Evolutionary conservation across 164 flowering plant species (phyloP).

Genomic region (Umbellularia californica): DNA sequence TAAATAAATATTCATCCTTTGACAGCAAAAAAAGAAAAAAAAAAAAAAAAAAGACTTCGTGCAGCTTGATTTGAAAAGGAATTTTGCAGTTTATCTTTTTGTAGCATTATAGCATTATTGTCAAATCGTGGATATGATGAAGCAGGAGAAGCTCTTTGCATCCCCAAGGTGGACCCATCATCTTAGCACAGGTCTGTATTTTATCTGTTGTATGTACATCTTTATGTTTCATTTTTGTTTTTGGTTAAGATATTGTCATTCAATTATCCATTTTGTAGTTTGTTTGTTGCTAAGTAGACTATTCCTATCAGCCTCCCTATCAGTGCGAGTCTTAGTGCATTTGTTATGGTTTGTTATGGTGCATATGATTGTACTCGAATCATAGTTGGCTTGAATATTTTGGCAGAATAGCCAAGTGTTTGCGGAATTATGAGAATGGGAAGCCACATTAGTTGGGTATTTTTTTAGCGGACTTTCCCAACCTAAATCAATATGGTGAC

Average conservation of each 20-base stretch:
- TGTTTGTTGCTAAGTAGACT: background rate
- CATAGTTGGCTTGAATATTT: background rate
- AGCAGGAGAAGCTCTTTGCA: conserved; percentile 83
- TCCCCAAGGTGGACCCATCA: conserved; percentile 99
- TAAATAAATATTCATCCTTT: too few relatives aligned
- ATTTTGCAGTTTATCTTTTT: too few relatives aligned
- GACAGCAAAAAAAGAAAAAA: too few relatives aligned
- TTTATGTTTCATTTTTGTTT: too few relatives aligned
- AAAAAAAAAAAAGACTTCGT: too few relatives aligned
- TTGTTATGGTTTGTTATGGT: background rate
- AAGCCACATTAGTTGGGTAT: background rate
- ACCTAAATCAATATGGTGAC: background rate
- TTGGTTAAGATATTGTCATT: too few relatives aligned
- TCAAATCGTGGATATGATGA: conserved; percentile 87
- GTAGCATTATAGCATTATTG: too few relatives aligned
- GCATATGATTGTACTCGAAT: background rate
- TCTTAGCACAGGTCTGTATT: conserved; percentile 79
- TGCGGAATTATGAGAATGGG: background rate
- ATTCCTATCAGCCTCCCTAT: background rate
- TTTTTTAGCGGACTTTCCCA: too few relatives aligned
- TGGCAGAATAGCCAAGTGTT: background rate
- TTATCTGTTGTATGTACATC: background rate
- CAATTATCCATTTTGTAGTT: background rate
- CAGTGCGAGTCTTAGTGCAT: background rate
- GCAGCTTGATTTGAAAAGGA: too few relatives aligned